Base-by-base conservation (phyloP, 1,284 basidiomycete genomes). In the Naganishia sp. region DNA sequence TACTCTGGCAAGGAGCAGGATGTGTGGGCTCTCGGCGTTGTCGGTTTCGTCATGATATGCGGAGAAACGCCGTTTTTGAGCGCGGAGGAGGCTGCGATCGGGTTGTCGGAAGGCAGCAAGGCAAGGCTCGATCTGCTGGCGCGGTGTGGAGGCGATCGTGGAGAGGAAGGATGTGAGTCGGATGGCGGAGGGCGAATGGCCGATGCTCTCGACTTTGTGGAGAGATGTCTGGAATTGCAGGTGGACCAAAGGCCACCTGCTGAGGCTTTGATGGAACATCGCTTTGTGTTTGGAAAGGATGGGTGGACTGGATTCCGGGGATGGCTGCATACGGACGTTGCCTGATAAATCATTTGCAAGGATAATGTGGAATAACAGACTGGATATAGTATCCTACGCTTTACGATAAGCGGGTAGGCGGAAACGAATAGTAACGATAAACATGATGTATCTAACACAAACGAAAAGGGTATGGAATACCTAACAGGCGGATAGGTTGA, bases 1-100 rank as follows among this genome's bases (percentile, higher is more conserved):
- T 99, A 99, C 77, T 85, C 89, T 64, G 95, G 95, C 49, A 95
- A 94, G 78, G 93, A 95, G 76, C 94, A 98, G 80, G 95, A 99
- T 73, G 88, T 99, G 0, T 99, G 95, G 95, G 95, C 95, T 0
- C 90, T 96, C 66, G 95, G 95, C n/a, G 94, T 98, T 13, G 92
- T 99, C 18, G 92, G 89, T 13, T 99, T 94, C 77, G 96, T 99
- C 64, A 86, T 99, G 66, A 85, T 99, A 16, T 90, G 94, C 28
- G 95, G 95, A 23, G 93, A 97, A 81, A 96, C 92, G 73, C 94
- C 94, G 0, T 96, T 96, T 81, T 18, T 90, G 92, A 36, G 96
- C 94, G 33, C 92, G 95, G 82, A 96, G 91, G 73, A 93, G 93
- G 2, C 96, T 94, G 81, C 77, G 66, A 75, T 75, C 48, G 76